Conservation (phyloP, 129 eudicot species). For the Deinandra increscens region DNA sequence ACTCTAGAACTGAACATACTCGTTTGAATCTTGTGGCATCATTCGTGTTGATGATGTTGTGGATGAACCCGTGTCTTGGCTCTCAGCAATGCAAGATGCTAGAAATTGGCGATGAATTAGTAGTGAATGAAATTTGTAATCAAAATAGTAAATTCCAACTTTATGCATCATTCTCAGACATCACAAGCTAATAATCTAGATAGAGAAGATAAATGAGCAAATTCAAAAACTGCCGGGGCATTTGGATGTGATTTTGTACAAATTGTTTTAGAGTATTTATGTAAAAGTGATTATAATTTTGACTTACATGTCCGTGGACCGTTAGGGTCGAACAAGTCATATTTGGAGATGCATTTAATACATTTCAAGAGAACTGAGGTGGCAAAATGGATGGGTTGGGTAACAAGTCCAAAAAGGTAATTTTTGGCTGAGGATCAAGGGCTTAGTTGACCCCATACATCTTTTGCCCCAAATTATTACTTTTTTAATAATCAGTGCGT, state of each 20-base stretch:
- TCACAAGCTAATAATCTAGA: neutral
- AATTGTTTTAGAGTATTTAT: neutral
- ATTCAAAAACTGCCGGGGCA: neutral
- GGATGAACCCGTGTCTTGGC: constrained; percentile 81
- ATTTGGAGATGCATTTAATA: neutral
- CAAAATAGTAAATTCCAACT: neutral
- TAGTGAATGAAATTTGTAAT: constrained; percentile 5
- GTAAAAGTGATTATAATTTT: neutral
- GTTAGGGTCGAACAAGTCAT: too few species aligned
- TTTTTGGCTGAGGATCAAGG: neutral
- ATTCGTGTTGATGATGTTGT: constrained; percentile 72
- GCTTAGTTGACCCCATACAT: neutral
- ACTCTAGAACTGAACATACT: constrained; percentile 41
- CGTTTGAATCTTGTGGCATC: constrained; percentile 73
- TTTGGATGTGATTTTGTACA: neutral
- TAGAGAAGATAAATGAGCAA: neutral
- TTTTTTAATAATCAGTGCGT: neutral
- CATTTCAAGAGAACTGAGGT: neutral
- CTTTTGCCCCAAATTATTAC: neutral
- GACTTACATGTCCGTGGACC: neutral
- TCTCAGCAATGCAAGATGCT: constrained; percentile 79
- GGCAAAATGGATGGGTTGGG: neutral
- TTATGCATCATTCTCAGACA: neutral
- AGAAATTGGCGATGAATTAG: constrained; percentile 28
- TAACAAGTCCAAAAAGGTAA: neutral